A percentile compares a stretch with the other conserved stretches of the same genome.
Conservation (phyloP, 768 basidiomycete species). For the Termitomyces sp. region DNA sequence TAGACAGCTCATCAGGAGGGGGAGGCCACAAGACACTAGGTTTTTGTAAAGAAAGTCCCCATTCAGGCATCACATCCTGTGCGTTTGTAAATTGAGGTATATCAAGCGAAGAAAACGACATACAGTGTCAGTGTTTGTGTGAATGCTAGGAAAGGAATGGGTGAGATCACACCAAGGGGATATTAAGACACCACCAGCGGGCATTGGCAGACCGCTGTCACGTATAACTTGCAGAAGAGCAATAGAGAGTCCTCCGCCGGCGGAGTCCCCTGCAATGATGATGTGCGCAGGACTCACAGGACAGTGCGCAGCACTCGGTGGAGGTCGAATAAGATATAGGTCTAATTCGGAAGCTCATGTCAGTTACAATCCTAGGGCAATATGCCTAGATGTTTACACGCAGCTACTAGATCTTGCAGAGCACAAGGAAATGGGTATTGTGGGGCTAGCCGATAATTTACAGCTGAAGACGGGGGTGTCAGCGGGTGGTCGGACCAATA, state of each 20-base stretch:
- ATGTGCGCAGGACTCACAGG: conserved; percentile 82
- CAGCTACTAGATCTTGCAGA: conserved; percentile 83
- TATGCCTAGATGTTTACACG: conserved; percentile 50
- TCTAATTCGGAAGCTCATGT: conserved; percentile 38
- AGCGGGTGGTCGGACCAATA: background rate
- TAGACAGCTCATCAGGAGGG: conserved; percentile 61
- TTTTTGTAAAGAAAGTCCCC: conserved; percentile 74
- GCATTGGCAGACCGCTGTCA: conserved; percentile 75
- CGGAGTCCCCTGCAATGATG: conserved; percentile 87
- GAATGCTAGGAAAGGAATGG: conserved; percentile 89
- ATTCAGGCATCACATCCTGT: conserved; percentile 78
- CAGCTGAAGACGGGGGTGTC: conserved; percentile 39
- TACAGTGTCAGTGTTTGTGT: conserved; percentile 82
- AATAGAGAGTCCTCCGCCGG: conserved; percentile 84
- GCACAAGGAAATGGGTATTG: conserved; percentile 97
- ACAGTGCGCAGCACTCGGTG: conserved; percentile 68
- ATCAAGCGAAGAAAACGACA: conserved; percentile 14
- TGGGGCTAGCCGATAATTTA: conserved; percentile 86
- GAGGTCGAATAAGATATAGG: conserved; percentile 86
- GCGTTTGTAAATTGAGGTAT: background rate
- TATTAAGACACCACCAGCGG: conserved; percentile 85
- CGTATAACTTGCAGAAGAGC: conserved; percentile 86
- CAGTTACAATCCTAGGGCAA: background rate
- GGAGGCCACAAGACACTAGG: conserved; percentile 79
- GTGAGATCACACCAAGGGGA: conserved; percentile 93